Base-by-base conservation (phyloP, 768 basidiomycete genomes). In the Leccinum olivaceopallidum region DNA sequence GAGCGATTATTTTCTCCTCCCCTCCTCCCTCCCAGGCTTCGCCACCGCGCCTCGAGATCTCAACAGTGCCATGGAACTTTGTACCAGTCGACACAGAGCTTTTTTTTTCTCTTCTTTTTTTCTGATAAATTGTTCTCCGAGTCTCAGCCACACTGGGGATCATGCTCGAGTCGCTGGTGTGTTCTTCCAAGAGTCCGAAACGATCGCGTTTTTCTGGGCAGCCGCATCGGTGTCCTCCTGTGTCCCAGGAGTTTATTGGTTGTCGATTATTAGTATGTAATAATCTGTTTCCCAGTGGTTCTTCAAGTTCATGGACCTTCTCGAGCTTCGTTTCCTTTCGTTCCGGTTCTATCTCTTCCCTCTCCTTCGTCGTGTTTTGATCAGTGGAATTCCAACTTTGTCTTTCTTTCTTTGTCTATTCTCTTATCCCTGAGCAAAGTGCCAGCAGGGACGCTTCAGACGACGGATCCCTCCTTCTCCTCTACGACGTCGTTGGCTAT, bases 401-500 rank as follows among this genome's bases (percentile, higher is more conserved):
- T 20, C 18, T 12, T 34, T 22, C 18, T 22, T n/a, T 24, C 20
- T 47, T 22, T 12, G 8, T 47, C 44, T 47, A 47, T n/a, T 24
- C 37, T 32, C 22, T 53, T 28, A 36, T 52, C 47, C 51, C 48
- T 58, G 58, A 62, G 59, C 50, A 58, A 51, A 52, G 34, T 34
- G 34, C n/a, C n/a, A n/a, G 34, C 51, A 63, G 10, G 37, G 37
- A 13, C 37, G 61, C 10, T 36, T 10, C 9, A 7, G 14, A 22
- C n/a, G 18, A 50, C 32, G 37, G 32, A 30, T 47, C 44, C 18
- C 10, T 5, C 42, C 12, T 44, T 20, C 42, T 47, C 44, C 44
- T 20, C 44, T 13, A n/a, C n/a, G n/a, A n/a, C n/a, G n/a, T n/a
- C n/a, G n/a, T n/a, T n/a, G n/a, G n/a, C n/a, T n/a, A n/a, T n/a